A percentile compares a stretch with the other conserved stretches of the same genome.
phyloP scores from a whole-genome alignment of 805 yeast species.

The Komagataella pseudopastoris region DNA sequence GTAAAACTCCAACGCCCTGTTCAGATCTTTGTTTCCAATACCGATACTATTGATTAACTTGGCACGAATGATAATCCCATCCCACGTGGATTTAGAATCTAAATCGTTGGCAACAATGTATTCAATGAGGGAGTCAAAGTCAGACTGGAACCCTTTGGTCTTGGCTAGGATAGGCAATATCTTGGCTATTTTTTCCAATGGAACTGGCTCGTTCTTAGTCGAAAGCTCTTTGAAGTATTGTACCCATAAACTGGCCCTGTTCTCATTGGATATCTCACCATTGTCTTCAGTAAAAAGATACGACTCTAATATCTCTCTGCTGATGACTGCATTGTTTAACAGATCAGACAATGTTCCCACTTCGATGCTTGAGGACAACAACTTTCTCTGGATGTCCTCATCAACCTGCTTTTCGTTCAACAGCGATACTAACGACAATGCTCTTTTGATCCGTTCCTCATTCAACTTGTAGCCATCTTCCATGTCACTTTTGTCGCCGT shows the following conservation, averaged over 20 bases:
- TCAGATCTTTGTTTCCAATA: constrained; percentile 7
- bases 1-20: constrained; percentile 9
- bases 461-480: constrained; percentile 2
- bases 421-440: background rate
- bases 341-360: background rate
- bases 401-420: background rate
- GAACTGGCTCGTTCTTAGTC: background rate
- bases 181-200: background rate
- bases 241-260: background rate
- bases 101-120: background rate
- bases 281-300: background rate
- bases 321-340: background rate
- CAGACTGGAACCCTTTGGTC: background rate
- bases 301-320: background rate
- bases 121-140: background rate
- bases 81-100: background rate
- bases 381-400: background rate
- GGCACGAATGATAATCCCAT: background rate
- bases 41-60: background rate
- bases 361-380: background rate
- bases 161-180: background rate
- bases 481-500: constrained; percentile 1
- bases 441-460: background rate
- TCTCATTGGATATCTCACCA: background rate
- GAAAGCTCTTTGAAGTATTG: background rate